Base-by-base conservation (phyloP, 768 basidiomycete species). In the Tricholoma flavovirens region DNA sequence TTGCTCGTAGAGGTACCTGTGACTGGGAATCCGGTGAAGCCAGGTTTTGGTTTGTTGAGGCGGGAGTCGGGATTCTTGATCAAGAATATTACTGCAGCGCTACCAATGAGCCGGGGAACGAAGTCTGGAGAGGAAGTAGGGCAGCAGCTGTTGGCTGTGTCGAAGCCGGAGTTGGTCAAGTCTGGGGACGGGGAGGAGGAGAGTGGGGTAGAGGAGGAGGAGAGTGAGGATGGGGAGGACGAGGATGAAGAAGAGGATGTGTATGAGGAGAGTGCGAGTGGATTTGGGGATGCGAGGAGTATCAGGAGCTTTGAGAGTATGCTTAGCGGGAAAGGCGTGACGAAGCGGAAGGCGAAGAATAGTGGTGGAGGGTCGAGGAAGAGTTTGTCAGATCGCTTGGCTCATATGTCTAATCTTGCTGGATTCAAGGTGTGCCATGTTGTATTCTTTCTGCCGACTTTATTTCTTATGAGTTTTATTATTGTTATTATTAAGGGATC, bases 281-380 rank as follows among this genome's bases (percentile, higher is more conserved):
- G 45, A 65, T 74, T 56, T 61, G 71, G 50, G 67, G 91, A 92
- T 68, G 63, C 83, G 42, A 76, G 87, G 71, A 93, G 91, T 62
- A 88, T 94, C 53, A 74, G 83, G 60, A 94, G 92, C 67, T 93
- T 95, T 64, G 87, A 86, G 74, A 93, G 82, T 60, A 93, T 92
- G 91, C 74, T 92, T 77, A 84, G 77, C 64, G 74, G 75, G 35
- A 71, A 72, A 59, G 60, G 60, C 33, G 60, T 57, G 59, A 15
- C 15, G 26, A 49, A 49, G 26, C 29, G 24, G n/a, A 58, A 57
- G 56, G 61, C 68, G 56, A 61, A 66, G 56, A 62, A 66, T 42
- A 64, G 50, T 53, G 51, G 58, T 53, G 63, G 53, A 51, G 63
- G 56, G 56, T 51, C 77, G 40, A 72, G 92, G 54, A 87, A 84